Evolutionary conservation across 768 basidiomycete species (phyloP), one percentile per base, ranked within the genome.

Genomic region (Podaxis pistillaris): DNA sequence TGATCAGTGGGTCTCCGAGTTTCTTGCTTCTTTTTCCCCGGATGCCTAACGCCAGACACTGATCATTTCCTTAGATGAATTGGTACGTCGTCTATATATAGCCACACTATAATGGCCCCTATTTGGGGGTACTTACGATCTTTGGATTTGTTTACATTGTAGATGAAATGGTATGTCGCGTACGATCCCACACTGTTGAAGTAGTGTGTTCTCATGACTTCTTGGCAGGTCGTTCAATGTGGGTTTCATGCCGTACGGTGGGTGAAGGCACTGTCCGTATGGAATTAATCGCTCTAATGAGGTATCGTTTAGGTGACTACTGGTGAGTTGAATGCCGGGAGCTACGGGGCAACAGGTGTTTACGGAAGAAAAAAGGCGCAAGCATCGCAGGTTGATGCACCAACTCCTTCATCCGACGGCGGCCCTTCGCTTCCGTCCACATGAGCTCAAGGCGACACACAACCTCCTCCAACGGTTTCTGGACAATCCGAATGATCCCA

Each of bases 181-280:
- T 4, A 11, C 33, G 33, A 33, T 33, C 33, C 33, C 33, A 9
- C 33, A 33, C 9, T 33, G 2, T 9, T 33, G 0, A 33, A 9
- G 2, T 2, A 9, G 33, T 33, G 30, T 33, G 33, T 33, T 33
- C 33, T 33, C 33, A 33, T 33, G 33, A 33, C 9, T 8, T 9
- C 9, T 9, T 33, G 33, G 33, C 33, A 74, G 68, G 74, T 73
- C 28, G 64, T 70, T 61, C 60, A 72, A 65, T 68, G 64, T 75
- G 44, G 67, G 65, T 1, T 63, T 75, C 55, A 72, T 75, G 72
- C 68, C 65, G 3, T 79, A 77, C 49, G 74, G 75, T 55, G 51
- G 63, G 55, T 19, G 12, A 7, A 8, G 33, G 24, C 26, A 9
- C 68, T 70, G 1, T 17, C 54, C 8, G 26, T 67, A 2, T 33